Percentiles rank a stretch among this genome's conserved stretches.
Evolutionary conservation across 768 basidiomycete species (phyloP).

Genomic region (Lactarius evosmus): DNA sequence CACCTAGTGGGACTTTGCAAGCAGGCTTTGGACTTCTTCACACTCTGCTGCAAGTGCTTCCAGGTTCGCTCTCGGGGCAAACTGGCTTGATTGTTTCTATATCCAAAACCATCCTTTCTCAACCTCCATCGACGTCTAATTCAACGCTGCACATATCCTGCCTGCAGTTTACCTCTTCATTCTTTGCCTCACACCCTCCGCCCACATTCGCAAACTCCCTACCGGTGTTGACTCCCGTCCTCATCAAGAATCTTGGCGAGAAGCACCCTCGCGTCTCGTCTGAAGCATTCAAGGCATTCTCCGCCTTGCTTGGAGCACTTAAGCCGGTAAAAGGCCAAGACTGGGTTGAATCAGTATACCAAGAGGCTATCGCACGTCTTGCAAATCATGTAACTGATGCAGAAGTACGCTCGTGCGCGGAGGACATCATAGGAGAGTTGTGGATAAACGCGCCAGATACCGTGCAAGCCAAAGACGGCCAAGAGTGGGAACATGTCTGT

Average conservation of each 20-base stretch:
- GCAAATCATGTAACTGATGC: slow-evolving; percentile 84
- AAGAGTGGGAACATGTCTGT: slow-evolving; percentile 81
- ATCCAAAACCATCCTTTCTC: slow-evolving; percentile 60
- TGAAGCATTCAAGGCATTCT: slow-evolving; percentile 85
- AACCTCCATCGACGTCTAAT: slow-evolving; percentile 69
- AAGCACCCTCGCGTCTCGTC: slow-evolving; percentile 86
- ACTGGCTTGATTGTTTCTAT: slow-evolving; percentile 60
- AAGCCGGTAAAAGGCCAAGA: slow-evolving; percentile 62
- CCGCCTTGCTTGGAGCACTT: slow-evolving; percentile 71
- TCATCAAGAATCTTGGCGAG: slow-evolving; percentile 73
- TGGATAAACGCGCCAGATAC: slow-evolving; percentile 84
- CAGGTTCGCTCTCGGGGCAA: slow-evolving; percentile 76
- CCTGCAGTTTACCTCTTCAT: slow-evolving; percentile 79
- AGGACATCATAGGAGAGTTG: slow-evolving; percentile 79
- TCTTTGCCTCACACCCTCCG: slow-evolving; percentile 72
- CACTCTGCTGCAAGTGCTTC: slow-evolving; percentile 72
- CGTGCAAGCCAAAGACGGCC: slow-evolving; percentile 56
- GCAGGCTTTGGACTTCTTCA: slow-evolving; percentile 81
- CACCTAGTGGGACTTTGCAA: slow-evolving; percentile 71
- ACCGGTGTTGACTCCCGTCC: slow-evolving; percentile 64
- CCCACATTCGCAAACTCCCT: slow-evolving; percentile 58
- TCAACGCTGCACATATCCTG: slow-evolving; percentile 81
- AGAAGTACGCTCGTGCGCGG: slow-evolving; percentile 80
- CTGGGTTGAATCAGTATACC: slow-evolving; percentile 73
- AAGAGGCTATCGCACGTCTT: slow-evolving; percentile 67